These are phyloP conservation scores for Noccaea bulbosa DNA, from an alignment of 345 rosid species.

Conservation along the genomic window DNA sequence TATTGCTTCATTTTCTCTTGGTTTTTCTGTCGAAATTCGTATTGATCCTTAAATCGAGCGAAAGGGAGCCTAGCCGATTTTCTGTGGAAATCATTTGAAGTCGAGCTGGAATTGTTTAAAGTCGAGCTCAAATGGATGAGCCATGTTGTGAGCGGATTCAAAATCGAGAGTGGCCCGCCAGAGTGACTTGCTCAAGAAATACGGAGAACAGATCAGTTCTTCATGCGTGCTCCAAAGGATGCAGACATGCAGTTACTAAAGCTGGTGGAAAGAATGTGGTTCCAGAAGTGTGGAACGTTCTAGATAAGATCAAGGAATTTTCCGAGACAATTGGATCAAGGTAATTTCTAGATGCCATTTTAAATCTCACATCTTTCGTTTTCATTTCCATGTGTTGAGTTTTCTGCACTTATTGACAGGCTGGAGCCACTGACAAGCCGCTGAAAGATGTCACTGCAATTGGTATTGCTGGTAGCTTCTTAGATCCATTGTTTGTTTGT, in stretches of 20 bases:
- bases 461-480: constrained; percentile 97
- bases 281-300: constrained; percentile 88
- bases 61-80: too few relatives aligned
- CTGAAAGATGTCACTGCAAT: constrained; percentile 83
- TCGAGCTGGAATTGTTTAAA: too few relatives aligned
- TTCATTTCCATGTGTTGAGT: constrained; percentile 31
- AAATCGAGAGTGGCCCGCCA: neutral
- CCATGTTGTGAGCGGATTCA: too few relatives aligned
- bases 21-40: too few relatives aligned
- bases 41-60: too few relatives aligned
- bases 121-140: too few relatives aligned
- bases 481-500: constrained; percentile 97
- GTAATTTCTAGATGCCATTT: constrained; percentile 48
- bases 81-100: too few relatives aligned
- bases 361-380: constrained; percentile 12
- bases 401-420: constrained; percentile 51
- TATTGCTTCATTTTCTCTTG: too few relatives aligned
- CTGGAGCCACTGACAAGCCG: constrained; percentile 91
- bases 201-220: constrained; percentile 94
- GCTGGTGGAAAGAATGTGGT: constrained; percentile 89
- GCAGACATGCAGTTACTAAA: constrained; percentile 68
- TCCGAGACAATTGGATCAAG: constrained; percentile 89
- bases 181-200: constrained; percentile 55
- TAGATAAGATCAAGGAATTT: constrained; percentile 84
- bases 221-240: constrained; percentile 91